Evolutionary conservation across 257 asterid genomes (phyloP).

Genomic region (Schizonepeta tenuifolia): DNA sequence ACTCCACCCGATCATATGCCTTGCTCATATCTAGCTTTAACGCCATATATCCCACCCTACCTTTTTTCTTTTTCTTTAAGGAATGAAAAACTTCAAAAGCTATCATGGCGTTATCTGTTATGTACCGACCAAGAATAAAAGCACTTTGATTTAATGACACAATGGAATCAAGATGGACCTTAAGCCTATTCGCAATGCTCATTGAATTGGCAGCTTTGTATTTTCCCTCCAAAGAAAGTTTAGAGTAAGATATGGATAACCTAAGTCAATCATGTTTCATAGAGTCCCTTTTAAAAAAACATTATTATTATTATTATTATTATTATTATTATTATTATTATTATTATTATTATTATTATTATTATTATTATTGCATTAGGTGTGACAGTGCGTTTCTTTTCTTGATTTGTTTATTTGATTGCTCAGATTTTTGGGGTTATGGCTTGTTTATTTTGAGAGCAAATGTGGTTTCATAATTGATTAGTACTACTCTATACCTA

Average conservation of each 20-base stretch:
- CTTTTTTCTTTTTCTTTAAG: background rate
- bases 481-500: too few relatives aligned
- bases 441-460: background rate
- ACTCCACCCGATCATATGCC: too few relatives aligned
- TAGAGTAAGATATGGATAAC: background rate
- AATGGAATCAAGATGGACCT: fast-evolving
- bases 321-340: too few relatives aligned
- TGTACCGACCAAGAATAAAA: background rate
- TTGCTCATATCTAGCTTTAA: too few relatives aligned
- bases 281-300: too few relatives aligned
- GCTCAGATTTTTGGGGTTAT: background rate
- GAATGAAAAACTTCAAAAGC: background rate
- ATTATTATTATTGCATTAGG: too few relatives aligned
- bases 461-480: background rate
- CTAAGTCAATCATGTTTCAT: background rate
- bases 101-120: background rate
- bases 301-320: too few relatives aligned
- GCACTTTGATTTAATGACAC: background rate
- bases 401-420: background rate
- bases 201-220: background rate
- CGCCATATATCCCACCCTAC: background rate
- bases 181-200: background rate
- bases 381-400: background rate
- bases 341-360: background rate
- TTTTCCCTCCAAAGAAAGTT: background rate